Evolutionary conservation across 2,329 filamentous ascomycete species (phyloP).

Genomic region (Cladosporium sp.): DNA sequence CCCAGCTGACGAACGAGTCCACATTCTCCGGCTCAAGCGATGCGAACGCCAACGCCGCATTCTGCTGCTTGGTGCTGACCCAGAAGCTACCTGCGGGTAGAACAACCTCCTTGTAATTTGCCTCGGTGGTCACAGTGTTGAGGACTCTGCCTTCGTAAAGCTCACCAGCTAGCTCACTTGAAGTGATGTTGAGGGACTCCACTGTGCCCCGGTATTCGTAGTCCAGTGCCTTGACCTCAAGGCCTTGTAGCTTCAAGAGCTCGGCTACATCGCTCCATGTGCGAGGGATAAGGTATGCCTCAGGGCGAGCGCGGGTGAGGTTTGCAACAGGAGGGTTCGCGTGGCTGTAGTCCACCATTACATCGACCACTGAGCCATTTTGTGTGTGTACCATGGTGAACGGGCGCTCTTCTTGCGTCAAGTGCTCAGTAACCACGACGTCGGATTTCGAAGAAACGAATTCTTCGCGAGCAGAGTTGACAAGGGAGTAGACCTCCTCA

Average conservation of each 20-base stretch:
- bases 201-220: slow-evolving; percentile 18
- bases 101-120: slow-evolving; percentile 13
- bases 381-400: slow-evolving; percentile 19
- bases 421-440: slow-evolving; percentile 20
- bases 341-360: slow-evolving; percentile 14
- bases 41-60: slow-evolving; percentile 23
- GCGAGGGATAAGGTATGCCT: slow-evolving; percentile 24
- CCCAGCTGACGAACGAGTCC: slow-evolving; percentile 21
- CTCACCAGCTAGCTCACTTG: slow-evolving; percentile 14
- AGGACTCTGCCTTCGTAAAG: slow-evolving; percentile 23
- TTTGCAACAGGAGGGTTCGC: slow-evolving; percentile 18
- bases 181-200: slow-evolving; percentile 21
- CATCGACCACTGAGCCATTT: slow-evolving; percentile 20
- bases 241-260: slow-evolving; percentile 19
- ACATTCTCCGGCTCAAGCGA: slow-evolving; percentile 24
- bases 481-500: slow-evolving; percentile 2
- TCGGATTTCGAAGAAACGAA: slow-evolving; percentile 18
- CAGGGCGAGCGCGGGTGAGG: slow-evolving; percentile 19
- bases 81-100: slow-evolving; percentile 21
- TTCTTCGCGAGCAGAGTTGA: slow-evolving; percentile 16
- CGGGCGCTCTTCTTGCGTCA: slow-evolving; percentile 14
- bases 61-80: slow-evolving; percentile 23
- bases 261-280: slow-evolving; percentile 20
- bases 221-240: slow-evolving; percentile 21
- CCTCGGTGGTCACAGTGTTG: slow-evolving; percentile 18